Base-by-base conservation (phyloP, 768 basidiomycete genomes). In the Rhizopogon rudus region DNA sequence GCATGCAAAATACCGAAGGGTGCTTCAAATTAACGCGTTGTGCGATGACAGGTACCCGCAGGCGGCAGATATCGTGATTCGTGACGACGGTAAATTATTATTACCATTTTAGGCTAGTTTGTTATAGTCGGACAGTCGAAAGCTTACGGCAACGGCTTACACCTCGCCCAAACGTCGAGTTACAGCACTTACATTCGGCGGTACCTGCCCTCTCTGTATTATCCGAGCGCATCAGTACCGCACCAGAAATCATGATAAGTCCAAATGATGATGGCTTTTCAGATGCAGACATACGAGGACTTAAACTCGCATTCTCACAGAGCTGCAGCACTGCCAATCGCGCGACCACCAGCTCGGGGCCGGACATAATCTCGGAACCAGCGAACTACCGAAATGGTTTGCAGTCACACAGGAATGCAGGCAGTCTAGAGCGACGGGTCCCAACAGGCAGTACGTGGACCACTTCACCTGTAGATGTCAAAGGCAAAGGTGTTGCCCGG, bases 211-310 rank as follows among this genome's bases (percentile, higher is more conserved):
- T 10, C 29, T 16, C 17, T 37, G 33, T 22, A 49, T 22, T 14
- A 25, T 35, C 20, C 22, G 20, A 37, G 22, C 14, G 9, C 33
- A 35, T 48, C 46, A 16, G 17, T 6, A 14, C 17, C 7, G 13
- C 10, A 17, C 51, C 16, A 29, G 25, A 17, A 22, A 65, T 65
- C 55, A 70, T 64, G 61, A 72, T 70, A 58, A 61, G 44, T 51
- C 37, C 9, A 5, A 54, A 61, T 16, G 66, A 71, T 60, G 62
- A 70, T 53, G 69, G 67, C 5, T 67, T 70, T 58, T 69, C 65
- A 44, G 71, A 70, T 56, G 63, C 62, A 41, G 70, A 68, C 43
- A 35, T 61, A 37, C 51, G 45, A 48, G 57, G 45, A 10, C 43
- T 53, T 39, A 39, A 29, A 25, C 40, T 25, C 33, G 22, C 35